A percentile compares a stretch with the other conserved stretches of the same genome.
Conservation (phyloP, 148 eudicot species). For the Dianthus caryophyllus region DNA sequence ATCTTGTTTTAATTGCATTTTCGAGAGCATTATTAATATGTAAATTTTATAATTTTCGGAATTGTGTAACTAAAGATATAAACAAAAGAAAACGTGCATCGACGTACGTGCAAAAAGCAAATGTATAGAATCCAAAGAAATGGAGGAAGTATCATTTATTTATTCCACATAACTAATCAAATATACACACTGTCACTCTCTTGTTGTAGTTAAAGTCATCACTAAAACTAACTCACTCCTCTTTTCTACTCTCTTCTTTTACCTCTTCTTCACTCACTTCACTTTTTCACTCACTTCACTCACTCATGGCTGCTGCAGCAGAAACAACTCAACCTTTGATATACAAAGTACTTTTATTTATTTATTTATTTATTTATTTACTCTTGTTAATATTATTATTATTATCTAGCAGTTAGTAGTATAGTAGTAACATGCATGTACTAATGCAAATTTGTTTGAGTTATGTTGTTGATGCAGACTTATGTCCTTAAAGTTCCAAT, state of each 20-base stretch:
- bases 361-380: not conserved
- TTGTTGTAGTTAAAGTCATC: constrained; percentile 11
- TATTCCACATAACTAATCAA: not conserved
- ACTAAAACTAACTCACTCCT: not conserved
- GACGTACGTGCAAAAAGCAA: too few relatives aligned
- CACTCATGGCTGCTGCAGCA: constrained; percentile 8
- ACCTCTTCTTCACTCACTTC: not conserved
- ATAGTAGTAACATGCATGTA: too few relatives aligned
- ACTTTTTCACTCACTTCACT: not conserved
- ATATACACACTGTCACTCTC: not conserved
- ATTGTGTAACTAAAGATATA: too few relatives aligned
- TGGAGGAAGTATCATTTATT: too few relatives aligned
- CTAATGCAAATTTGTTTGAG: not conserved
- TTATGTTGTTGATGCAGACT: constrained; percentile 35
- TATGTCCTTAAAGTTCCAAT: constrained; percentile 75
- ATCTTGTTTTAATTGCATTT: too few relatives aligned
- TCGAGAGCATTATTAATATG: too few relatives aligned
- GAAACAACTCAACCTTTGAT: constrained; percentile 8
- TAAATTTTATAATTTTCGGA: too few relatives aligned
- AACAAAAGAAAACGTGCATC: too few relatives aligned
- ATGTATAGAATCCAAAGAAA: too few relatives aligned
- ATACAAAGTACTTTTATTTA: not conserved
- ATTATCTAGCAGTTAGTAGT: not conserved
- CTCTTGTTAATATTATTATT: too few relatives aligned
- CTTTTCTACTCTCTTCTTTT: not conserved